Evolutionary conservation across 164 flowering plant genomes (phyloP).

Genomic region (Magnolia changhungtana): DNA sequence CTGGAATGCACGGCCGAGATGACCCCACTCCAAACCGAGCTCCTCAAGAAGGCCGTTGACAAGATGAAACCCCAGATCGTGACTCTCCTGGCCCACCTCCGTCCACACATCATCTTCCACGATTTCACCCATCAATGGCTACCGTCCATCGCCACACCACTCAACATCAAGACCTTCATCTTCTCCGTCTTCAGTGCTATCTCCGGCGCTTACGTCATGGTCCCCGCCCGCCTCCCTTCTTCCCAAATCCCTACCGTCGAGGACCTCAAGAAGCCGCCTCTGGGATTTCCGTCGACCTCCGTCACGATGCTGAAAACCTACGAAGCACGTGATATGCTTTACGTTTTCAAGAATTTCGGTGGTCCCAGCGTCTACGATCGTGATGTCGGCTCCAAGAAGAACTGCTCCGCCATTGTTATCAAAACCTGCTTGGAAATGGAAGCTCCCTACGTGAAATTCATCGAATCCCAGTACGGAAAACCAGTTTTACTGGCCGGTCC

Average conservation of each 20-base stretch:
- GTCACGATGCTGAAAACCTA: conserved; percentile 8
- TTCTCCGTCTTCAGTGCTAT: conserved; percentile 25
- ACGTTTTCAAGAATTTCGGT: conserved; percentile 18
- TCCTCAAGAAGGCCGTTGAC: conserved; percentile 29
- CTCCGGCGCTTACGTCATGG: conserved; percentile 12
- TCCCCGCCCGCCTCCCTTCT: conserved; percentile 12
- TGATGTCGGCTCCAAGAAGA: neutral
- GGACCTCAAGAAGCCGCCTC: conserved; percentile 24
- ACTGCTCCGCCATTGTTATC: neutral
- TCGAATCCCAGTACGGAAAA: conserved; percentile 9
- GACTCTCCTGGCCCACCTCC: conserved; percentile 19
- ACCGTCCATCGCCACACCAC: conserved; percentile 17
- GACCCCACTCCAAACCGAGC: conserved; percentile 17
- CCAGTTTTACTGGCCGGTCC: conserved; percentile 16
- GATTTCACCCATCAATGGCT: conserved; percentile 35
- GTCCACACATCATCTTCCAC: conserved; percentile 28
- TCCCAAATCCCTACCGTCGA: conserved; percentile 14
- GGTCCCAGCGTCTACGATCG: conserved; percentile 12
- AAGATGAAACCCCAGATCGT: conserved; percentile 26
- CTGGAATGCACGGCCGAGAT: conserved; percentile 16
- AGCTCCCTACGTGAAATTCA: conserved; percentile 9
- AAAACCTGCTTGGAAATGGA: conserved; percentile 18
- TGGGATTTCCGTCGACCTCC: conserved; percentile 20
- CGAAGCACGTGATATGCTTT: conserved; percentile 19
- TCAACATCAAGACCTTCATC: conserved; percentile 24